phyloP scores from a whole-genome alignment of 495 filamentous ascomycete genomes.

The Xylaria nigripes region DNA sequence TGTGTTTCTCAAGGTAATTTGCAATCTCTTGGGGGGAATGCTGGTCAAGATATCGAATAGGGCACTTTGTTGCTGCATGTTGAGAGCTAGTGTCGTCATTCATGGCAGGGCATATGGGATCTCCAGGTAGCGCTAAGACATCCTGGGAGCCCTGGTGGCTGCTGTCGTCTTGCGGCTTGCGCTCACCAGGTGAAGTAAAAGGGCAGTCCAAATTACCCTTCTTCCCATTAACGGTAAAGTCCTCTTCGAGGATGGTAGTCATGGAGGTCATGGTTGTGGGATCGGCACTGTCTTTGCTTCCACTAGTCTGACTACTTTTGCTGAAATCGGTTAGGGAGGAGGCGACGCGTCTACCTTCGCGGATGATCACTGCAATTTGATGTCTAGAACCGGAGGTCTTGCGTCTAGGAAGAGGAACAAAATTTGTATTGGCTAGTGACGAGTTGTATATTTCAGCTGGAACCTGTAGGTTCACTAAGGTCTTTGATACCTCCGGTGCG shows the following conservation, averaged over 20 bases:
- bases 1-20: constrained; percentile 81
- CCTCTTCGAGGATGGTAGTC: constrained; percentile 52
- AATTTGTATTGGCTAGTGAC: constrained; percentile 33
- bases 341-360: constrained; percentile 47
- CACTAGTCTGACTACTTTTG: constrained; percentile 31
- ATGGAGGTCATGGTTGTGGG: constrained; percentile 39
- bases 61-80: constrained; percentile 58
- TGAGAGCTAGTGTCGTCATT: constrained; percentile 45
- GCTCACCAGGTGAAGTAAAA: constrained; percentile 35
- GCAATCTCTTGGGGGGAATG: constrained; percentile 88
- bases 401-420: constrained; percentile 44
- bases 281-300: constrained; percentile 31
- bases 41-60: constrained; percentile 81
- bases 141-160: constrained; percentile 9
- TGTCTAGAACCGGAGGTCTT: constrained; percentile 38
- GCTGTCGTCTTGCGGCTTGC: constrained; percentile 16
- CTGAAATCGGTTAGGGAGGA: constrained; percentile 31
- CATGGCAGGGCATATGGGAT: constrained; percentile 56
- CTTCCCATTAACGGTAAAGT: constrained; percentile 56
- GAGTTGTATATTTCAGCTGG: constrained; percentile 42
- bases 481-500: constrained; percentile 44
- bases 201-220: constrained; percentile 55
- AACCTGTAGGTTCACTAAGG: constrained; percentile 47
- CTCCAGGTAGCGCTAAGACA: constrained; percentile 31
- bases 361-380: constrained; percentile 46